Evolutionary conservation across 495 filamentous ascomycete species (phyloP), one percentile per base, ranked within the genome.

Genomic region (Entonaema liquescens): DNA sequence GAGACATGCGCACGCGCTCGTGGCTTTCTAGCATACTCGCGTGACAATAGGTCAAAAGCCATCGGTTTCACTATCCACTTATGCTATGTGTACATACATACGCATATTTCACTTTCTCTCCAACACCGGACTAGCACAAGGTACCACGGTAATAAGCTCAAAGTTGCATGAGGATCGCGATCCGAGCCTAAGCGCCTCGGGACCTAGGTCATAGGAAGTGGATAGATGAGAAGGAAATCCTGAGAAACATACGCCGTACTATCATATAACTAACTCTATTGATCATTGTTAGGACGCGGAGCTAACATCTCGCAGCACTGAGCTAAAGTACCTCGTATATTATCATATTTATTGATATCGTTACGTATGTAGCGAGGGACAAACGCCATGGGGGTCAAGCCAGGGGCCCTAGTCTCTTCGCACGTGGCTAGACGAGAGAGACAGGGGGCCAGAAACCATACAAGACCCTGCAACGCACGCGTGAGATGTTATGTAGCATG

Each of bases 341-440:
- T 23, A 5, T 23, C 42, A 23, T 12, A 47, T 47, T 9, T 15
- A 7, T n/a, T 40, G 15, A 7, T 40, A 40, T 15, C 15, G 15
- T 19, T 23, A 47, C 8, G 42, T 47, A 47, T 11, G 19, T 47
- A 47, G 15, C n/a, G 33, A 5, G 28, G 26, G 21, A 60, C 53
- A 56, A 58, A 31, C 62, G 67, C 35, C 57, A 67, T 62, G 65
- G 64, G 62, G 65, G 65, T 42, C 44, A 59, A n/a, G 38, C 25
- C 26, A 33, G 55, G 26, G 29, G 15, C 70, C 65, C 61, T 28
- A 7, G 65, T 69, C 62, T 40, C 50, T 66, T 52, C 65, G 65
- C 70, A 69, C 70, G 70, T 73, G 70, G 70, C 65, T 62, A 23
- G 59, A 56, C 38, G 38, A 40, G 62, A 15, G 57, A 60, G 67